Percentiles rank a stretch among this genome's conserved stretches.
These are phyloP conservation scores for Pisolithus microcarpus DNA, from an alignment of 768 basidiomycete genomes.

Conservation along the genomic window DNA sequence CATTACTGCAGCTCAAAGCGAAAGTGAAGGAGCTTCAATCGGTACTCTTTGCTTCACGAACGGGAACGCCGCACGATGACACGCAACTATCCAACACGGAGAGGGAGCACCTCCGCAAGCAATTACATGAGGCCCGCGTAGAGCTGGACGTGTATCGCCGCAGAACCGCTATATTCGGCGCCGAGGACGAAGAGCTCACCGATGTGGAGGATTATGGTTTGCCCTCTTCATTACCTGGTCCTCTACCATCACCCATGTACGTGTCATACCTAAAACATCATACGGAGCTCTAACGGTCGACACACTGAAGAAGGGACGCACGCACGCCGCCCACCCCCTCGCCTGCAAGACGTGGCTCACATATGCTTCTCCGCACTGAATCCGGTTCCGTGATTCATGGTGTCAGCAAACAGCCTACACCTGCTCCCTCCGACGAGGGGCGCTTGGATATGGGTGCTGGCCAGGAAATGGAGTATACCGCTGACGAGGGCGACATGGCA, in stretches of 20 bases:
- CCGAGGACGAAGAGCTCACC: slow-evolving; percentile 7
- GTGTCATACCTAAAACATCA: not conserved
- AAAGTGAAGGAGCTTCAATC: slow-evolving; percentile 21
- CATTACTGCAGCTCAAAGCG: slow-evolving; percentile 20
- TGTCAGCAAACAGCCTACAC: slow-evolving; percentile 44
- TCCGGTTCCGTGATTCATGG: slow-evolving; percentile 43
- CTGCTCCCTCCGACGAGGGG: slow-evolving; percentile 33
- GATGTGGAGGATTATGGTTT: slow-evolving; percentile 6
- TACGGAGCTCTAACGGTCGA: not conserved
- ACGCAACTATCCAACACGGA: slow-evolving; percentile 22
- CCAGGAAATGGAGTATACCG: slow-evolving; percentile 1
- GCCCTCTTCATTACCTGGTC: not conserved
- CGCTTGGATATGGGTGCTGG: slow-evolving; percentile 11
- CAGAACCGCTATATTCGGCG: not conserved
- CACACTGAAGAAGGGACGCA: not conserved
- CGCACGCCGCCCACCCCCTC: not conserved
- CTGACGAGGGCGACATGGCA: slow-evolving; percentile 12
- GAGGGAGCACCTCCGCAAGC: slow-evolving; percentile 19
- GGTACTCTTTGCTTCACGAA: slow-evolving; percentile 9
- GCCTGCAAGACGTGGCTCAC: not conserved
- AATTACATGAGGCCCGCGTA: slow-evolving; percentile 22
- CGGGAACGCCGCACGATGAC: not conserved
- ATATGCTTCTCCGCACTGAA: slow-evolving; percentile 28
- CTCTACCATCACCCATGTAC: slow-evolving; percentile 1
- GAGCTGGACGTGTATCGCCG: slow-evolving; percentile 14